Base-by-base conservation (phyloP, 495 filamentous ascomycete species). In the Aspergillus baeticus region DNA sequence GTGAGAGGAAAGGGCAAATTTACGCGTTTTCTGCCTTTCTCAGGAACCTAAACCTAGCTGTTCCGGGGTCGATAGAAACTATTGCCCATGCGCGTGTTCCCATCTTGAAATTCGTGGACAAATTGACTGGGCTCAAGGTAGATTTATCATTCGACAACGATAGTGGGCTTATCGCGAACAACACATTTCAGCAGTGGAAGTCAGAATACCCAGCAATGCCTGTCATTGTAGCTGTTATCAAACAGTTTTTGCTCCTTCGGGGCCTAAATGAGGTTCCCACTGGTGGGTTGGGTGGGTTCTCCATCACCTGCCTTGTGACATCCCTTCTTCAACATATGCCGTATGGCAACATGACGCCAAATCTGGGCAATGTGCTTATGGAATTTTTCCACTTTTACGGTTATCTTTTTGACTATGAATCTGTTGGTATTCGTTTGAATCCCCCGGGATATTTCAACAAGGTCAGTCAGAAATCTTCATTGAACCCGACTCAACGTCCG, bases 91-190 rank as follows among this genome's bases (percentile, higher is more conserved):
- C 95, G 10, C 90, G 87, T 65, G 94, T 98, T 4, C 94, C 94
- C 0, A 83, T 98, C n/a, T 75, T 97, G 66, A 98, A 98, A 64
- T 98, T 86, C 60, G 72, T 89, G 31, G 92, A 98, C 56, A 73
- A 67, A 41, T 48, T 76, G 42, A 96, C 92, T 2, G 81, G 81
- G 7, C 75, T 98, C 39, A 86, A 84, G 37, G 84, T 98, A 18
- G 94, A 98, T 65, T 72, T 98, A 37, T 97, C 93, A 1, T 96
- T 98, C 65, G 95, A 98, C 71, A 98, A 97, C 63, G 69, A 84
- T 22, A 88, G 85, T 36, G 94, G 94, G 5, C 56, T 96, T 21
- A 68, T 80, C 2, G 92, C 92, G 18, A 89, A 92, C 60, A 64
- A 82, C 14, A 96, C 90, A 0, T 96, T 96, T 65, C 71, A 82